A percentile compares a stretch with the other conserved stretches of the same genome.
Evolutionary conservation across 495 filamentous ascomycete genomes (phyloP).

Genomic region (Tuber magnatum): DNA sequence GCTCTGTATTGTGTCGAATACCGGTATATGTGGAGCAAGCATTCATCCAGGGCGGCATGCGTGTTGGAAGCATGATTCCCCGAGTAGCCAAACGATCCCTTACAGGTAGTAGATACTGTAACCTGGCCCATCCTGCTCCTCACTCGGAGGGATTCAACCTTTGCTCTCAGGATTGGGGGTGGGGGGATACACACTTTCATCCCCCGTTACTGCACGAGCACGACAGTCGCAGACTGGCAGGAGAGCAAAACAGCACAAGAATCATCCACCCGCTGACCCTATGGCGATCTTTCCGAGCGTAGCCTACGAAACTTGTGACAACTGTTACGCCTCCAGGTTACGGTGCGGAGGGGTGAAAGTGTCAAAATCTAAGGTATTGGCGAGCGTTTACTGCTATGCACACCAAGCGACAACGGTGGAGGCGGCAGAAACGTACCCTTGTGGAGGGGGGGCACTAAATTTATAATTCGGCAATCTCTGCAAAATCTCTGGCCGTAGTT

Average conservation of each 20-base stretch:
- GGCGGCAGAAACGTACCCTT: background rate
- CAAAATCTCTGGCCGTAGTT: background rate
- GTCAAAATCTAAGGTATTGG: background rate
- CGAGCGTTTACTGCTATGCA: background rate
- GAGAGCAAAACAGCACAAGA: background rate
- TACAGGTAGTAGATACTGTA: constrained; percentile 8
- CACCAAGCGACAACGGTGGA: background rate
- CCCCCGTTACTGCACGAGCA: background rate
- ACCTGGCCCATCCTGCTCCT: constrained; percentile 8
- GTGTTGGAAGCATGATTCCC: constrained; percentile 29
- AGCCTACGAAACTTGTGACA: background rate
- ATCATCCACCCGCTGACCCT: background rate
- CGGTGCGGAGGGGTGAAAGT: background rate
- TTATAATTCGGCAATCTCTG: background rate
- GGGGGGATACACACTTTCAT: background rate
- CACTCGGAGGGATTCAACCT: background rate
- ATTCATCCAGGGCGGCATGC: background rate
- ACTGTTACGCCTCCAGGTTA: background rate
- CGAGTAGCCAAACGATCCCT: constrained; percentile 13
- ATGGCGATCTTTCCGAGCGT: background rate
- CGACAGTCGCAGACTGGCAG: background rate
- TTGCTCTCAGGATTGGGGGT: background rate
- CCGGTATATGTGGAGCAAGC: background rate
- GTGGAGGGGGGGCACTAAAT: background rate
- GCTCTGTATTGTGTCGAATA: background rate